phyloP scores from a whole-genome alignment of 768 basidiomycete genomes.

The Xerocomus spinulosus region DNA sequence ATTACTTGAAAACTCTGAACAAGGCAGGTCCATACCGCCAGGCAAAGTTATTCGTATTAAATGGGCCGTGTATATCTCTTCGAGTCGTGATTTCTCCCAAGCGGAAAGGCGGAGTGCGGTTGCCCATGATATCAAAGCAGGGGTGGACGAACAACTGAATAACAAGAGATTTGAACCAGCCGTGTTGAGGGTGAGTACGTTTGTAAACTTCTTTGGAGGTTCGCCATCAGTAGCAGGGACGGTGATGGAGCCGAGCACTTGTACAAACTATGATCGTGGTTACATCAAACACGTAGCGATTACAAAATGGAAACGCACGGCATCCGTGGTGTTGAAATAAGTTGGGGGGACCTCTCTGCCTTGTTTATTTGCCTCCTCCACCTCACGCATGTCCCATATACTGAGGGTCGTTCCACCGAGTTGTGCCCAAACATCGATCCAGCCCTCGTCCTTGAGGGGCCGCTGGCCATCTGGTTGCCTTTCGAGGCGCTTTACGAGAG shows the following conservation, averaged over 20 bases:
- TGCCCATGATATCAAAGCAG: slow-evolving; percentile 81
- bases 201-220: slow-evolving; percentile 57
- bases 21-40: slow-evolving; percentile 33
- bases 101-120: slow-evolving; percentile 83
- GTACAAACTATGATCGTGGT: slow-evolving; percentile 54
- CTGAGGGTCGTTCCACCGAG: slow-evolving; percentile 85
- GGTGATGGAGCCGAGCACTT: slow-evolving; percentile 72
- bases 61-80: slow-evolving; percentile 97
- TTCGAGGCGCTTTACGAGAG: slow-evolving; percentile 71
- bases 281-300: not conserved
- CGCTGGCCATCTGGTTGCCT: slow-evolving; percentile 71
- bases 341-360: slow-evolving; percentile 81
- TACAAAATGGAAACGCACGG: slow-evolving; percentile 47
- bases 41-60: slow-evolving; percentile 74
- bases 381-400: slow-evolving; percentile 87
- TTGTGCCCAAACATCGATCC: slow-evolving; percentile 87
- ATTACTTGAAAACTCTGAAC: slow-evolving; percentile 28
- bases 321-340: slow-evolving; percentile 86
- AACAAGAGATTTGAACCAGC: slow-evolving; percentile 87
- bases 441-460: slow-evolving; percentile 68
- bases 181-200: slow-evolving; percentile 89
- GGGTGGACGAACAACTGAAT: slow-evolving; percentile 76
- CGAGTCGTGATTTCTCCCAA: slow-evolving; percentile 93
- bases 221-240: slow-evolving; percentile 47
- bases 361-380: slow-evolving; percentile 76